Conservation (phyloP, 1,284 basidiomycete genomes). For the Cystobasidium sp. region DNA sequence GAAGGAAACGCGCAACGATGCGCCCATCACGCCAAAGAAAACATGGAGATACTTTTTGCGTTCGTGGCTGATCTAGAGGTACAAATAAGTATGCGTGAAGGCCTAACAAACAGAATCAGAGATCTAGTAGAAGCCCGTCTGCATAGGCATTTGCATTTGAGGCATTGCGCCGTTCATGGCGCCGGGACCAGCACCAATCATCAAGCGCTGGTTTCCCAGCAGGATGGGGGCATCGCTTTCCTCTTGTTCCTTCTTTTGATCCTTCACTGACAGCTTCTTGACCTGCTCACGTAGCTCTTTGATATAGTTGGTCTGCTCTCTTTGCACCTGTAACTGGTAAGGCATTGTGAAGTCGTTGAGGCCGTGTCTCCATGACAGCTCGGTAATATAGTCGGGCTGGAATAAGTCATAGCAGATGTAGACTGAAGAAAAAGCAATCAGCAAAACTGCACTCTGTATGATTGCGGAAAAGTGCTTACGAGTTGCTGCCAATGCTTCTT, state of each 20-base stretch:
- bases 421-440: slow-evolving; percentile 21
- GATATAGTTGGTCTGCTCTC: slow-evolving; percentile 66
- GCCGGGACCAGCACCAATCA: slow-evolving; percentile 47
- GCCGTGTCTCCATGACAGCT: slow-evolving; percentile 92
- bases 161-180: slow-evolving; percentile 45
- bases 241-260: slow-evolving; percentile 81
- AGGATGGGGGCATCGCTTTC: slow-evolving; percentile 60
- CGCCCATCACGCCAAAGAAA: neutral
- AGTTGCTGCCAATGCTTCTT: slow-evolving; percentile 94
- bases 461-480: slow-evolving; percentile 63
- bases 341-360: slow-evolving; percentile 97
- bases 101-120: neutral
- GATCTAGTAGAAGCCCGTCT: slow-evolving; percentile 46
- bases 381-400: slow-evolving; percentile 87
- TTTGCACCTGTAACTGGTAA: slow-evolving; percentile 84
- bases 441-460: neutral
- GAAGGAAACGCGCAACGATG: neutral
- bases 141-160: slow-evolving; percentile 43
- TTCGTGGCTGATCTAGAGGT: slow-evolving; percentile 10
- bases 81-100: neutral
- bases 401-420: slow-evolving; percentile 76
- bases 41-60: neutral
- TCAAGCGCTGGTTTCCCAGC: slow-evolving; percentile 45
- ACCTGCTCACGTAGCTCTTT: slow-evolving; percentile 79
- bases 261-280: slow-evolving; percentile 76